Percentiles rank a stretch among this genome's conserved stretches.
These are phyloP conservation scores for Pancytospora philotis DNA, from an alignment of 371 early-diverging fungal genomes.

Conservation along the genomic window DNA sequence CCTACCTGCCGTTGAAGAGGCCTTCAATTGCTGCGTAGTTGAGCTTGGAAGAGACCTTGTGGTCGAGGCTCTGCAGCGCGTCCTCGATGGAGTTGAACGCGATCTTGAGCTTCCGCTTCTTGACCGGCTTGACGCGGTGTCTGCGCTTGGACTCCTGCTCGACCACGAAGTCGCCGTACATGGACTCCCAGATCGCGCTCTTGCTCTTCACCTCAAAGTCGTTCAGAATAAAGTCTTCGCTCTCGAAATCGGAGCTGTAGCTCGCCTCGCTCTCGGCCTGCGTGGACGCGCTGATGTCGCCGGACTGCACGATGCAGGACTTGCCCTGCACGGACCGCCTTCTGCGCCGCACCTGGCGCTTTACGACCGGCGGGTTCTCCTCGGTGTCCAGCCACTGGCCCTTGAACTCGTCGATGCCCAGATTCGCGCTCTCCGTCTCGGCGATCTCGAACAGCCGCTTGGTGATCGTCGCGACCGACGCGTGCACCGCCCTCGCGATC, in stretches of 20 bases:
- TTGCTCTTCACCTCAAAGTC: constrained; percentile 50
- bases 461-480: constrained; percentile 74
- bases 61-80: constrained; percentile 53
- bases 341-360: constrained; percentile 54
- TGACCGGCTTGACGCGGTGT: constrained; percentile 14
- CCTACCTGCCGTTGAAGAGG: constrained; percentile 36
- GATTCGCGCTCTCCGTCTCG: constrained; percentile 69
- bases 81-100: constrained; percentile 49
- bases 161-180: constrained; percentile 57
- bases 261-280: constrained; percentile 22
- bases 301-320: neutral
- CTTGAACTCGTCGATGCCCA: constrained; percentile 77
- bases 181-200: constrained; percentile 55
- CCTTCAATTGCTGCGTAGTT: constrained; percentile 57
- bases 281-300: neutral
- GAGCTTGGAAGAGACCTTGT: constrained; percentile 53
- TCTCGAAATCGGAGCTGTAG: constrained; percentile 14
- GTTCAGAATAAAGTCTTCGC: constrained; percentile 41
- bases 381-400: constrained; percentile 72
- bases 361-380: constrained; percentile 70
- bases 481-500: constrained; percentile 78
- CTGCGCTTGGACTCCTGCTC: constrained; percentile 41
- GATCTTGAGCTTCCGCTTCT: constrained; percentile 36
- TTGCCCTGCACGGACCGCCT: constrained; percentile 5
- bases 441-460: constrained; percentile 76